phyloP scores from a whole-genome alignment of 257 asterid genomes.

The Capsicum pubescens region DNA sequence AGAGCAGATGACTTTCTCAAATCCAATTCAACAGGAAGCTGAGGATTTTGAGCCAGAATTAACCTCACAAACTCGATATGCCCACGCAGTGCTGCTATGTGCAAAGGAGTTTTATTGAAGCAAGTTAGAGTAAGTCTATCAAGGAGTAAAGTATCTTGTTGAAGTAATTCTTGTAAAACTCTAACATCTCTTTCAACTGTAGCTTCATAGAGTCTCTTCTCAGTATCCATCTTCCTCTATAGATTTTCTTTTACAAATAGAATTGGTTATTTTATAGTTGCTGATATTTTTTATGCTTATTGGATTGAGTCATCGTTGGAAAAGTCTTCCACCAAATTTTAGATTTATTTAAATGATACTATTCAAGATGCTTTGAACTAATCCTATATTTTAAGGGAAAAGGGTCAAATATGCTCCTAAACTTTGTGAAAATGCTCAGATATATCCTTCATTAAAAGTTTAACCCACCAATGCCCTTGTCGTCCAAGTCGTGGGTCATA shows the following conservation, averaged over 20 bases:
- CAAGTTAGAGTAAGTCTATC: conserved; percentile 44
- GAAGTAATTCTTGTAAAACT: conserved; percentile 35
- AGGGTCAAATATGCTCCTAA: no score
- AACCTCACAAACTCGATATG: conserved; percentile 38
- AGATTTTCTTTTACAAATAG: not conserved
- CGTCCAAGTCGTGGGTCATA: no score
- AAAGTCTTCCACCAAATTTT: conserved; percentile 1
- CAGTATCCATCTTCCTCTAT: conserved; percentile 27
- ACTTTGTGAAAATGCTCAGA: no score
- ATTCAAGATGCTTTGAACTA: not conserved
- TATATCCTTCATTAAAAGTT: no score
- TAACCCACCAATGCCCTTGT: no score
- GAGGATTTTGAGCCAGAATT: conserved; percentile 37
- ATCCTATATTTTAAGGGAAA: no score
- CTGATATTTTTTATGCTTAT: not conserved
- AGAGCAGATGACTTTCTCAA: conserved; percentile 48
- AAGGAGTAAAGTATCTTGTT: conserved; percentile 41
- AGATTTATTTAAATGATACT: not conserved
- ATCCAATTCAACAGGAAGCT: conserved; percentile 43
- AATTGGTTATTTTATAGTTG: not conserved
- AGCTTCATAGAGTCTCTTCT: conserved; percentile 45
- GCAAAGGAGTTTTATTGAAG: conserved; percentile 52
- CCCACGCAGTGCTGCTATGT: conserved; percentile 46
- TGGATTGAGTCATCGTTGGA: not conserved
- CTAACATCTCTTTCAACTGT: conserved; percentile 41